Evolutionary conservation across 1,139 yeast species (phyloP), one percentile per base, ranked within the genome.

Genomic region (Hyphopichia khmerensis): DNA sequence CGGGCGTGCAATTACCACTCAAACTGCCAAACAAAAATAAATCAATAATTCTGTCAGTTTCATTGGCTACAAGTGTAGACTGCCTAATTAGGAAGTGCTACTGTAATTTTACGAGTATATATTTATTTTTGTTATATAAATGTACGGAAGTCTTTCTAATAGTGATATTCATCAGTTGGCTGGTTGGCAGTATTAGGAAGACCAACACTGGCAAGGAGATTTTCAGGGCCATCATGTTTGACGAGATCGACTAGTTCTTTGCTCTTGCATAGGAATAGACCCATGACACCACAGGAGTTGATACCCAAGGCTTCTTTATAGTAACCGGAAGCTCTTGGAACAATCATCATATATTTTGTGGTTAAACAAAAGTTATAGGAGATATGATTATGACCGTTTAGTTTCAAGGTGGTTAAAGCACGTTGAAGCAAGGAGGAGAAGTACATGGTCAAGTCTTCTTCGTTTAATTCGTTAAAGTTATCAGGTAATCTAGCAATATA

Each of bases 351-450:
- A 86, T 93, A 91, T 42, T 81, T 75, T 43, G 82, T 80, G 33
- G 96, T 89, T 75, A 91, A 79, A 38, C 89, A 65, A 33, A 91
- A 79, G 58, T 93, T 93, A 65, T 88, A 91, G 26, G 95, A 84
- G 29, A 82, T 65, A 35, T 68, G 68, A 2, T 45, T 40, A 2
- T 64, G 59, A 14, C 69, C 80, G 43, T 72, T 62, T 41, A 80
- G 82, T 56, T 82, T 81, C 54, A 81, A 72, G 15, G 80, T 75
- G 2, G 91, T 84, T 52, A 90, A 64, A 0, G 82, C 75, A 50
- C 93, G 76, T 49, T 87, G 87, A 49, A 91, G 69, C 27, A 91
- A 68, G 3, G 88, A 77, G 38, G 84, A 77, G 63, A 84, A 91
- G 36, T 79, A 72, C 71, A 86, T 69, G 0, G 84, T 79, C 48